Evolutionary conservation across 345 rosid species (phyloP).

Genomic region (Geranium brycei): DNA sequence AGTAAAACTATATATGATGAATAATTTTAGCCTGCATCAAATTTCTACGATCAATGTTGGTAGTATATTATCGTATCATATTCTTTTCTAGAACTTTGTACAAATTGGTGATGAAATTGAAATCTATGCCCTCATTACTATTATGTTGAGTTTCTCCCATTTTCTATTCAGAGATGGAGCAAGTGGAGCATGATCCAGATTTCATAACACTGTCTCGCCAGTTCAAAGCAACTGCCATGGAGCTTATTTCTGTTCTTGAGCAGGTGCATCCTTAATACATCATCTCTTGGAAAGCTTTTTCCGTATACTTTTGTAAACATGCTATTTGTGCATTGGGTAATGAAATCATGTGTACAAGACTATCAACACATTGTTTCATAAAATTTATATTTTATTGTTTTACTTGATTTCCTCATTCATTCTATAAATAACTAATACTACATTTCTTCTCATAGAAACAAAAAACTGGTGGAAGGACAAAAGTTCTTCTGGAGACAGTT

Average conservation of each 20-base stretch:
- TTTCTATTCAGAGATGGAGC: constrained; percentile 67
- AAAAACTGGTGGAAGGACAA: constrained; percentile 91
- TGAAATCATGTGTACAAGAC: background rate
- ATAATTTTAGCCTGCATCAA: too few relatives aligned
- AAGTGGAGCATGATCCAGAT: constrained; percentile 89
- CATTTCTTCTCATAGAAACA: constrained; percentile 45
- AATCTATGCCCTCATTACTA: background rate
- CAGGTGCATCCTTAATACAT: constrained; percentile 37
- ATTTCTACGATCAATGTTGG: too few relatives aligned
- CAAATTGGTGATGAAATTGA: constrained; percentile 1
- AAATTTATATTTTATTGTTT: background rate
- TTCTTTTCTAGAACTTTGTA: too few relatives aligned
- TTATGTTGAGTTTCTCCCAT: constrained; percentile 9
- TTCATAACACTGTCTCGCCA: constrained; percentile 70
- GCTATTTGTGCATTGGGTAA: background rate
- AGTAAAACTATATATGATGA: too few relatives aligned
- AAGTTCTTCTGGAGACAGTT: constrained; percentile 89
- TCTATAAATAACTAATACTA: background rate
- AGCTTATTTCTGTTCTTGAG: constrained; percentile 92
- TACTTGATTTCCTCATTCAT: background rate
- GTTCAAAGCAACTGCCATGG: constrained; percentile 92
- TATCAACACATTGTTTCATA: background rate
- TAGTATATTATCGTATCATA: too few relatives aligned
- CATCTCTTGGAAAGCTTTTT: background rate
- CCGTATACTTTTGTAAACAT: background rate